Conservation (phyloP, 2,329 filamentous ascomycete genomes). For the Coniella vitis region DNA sequence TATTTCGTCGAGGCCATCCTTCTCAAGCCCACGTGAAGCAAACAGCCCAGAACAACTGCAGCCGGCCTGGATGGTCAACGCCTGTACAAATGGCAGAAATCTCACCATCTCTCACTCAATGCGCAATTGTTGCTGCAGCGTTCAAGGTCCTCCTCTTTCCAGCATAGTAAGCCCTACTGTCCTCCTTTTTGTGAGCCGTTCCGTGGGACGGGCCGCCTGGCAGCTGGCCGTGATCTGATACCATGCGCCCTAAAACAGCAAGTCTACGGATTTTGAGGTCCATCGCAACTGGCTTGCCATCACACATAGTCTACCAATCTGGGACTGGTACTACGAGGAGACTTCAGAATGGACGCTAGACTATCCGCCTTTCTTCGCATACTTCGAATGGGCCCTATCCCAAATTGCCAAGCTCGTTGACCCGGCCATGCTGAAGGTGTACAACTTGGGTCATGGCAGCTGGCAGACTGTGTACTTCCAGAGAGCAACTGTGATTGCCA, state of each 20-base stretch:
- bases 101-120: constrained; percentile 84
- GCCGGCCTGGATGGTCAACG: not conserved
- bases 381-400: constrained; percentile 90
- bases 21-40: not conserved
- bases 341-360: constrained; percentile 99
- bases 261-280: constrained; percentile 98
- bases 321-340: constrained; percentile 94
- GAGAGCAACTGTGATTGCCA: constrained; percentile 75
- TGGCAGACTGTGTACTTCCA: constrained; percentile 96
- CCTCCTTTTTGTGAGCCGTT: not conserved
- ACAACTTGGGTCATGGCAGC: constrained; percentile 78
- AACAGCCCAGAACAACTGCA: not conserved
- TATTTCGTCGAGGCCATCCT: not conserved
- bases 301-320: constrained; percentile 78
- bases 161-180: constrained; percentile 65
- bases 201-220: not conserved
- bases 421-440: constrained; percentile 71
- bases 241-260: constrained; percentile 47
- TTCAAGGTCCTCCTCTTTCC: constrained; percentile 91
- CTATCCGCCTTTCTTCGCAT: constrained; percentile 96
- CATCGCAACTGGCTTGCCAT: constrained; percentile 98
- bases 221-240: constrained; percentile 7
- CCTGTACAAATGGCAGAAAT: constrained; percentile 60
- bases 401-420: constrained; percentile 72
- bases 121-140: constrained; percentile 76